Evolutionary conservation across 2,329 filamentous ascomycete species (phyloP).

Genomic region (Fusarium redolens): DNA sequence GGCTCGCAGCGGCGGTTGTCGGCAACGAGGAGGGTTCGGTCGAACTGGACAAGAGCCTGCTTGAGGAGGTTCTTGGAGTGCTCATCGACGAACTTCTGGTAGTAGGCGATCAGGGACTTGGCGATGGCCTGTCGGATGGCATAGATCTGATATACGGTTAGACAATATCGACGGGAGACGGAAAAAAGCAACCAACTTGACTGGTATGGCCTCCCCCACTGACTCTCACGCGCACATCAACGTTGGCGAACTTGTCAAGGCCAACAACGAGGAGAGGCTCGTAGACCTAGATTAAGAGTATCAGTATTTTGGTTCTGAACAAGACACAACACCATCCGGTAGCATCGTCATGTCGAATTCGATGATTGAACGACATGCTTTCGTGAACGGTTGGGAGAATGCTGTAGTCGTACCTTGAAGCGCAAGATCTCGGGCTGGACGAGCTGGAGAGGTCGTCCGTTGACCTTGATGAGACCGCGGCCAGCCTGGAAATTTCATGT

Average conservation of each 20-base stretch:
- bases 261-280: constrained; percentile 97
- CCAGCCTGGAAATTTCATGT: constrained; percentile 51
- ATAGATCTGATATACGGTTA: constrained; percentile 86
- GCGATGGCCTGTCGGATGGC: constrained; percentile 98
- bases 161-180: neutral
- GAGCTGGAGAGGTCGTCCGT: constrained; percentile 93
- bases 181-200: neutral
- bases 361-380: neutral
- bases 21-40: constrained; percentile 96
- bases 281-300: constrained; percentile 75
- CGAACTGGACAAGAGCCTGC: constrained; percentile 94
- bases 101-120: constrained; percentile 84
- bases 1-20: constrained; percentile 99
- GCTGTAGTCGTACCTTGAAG: constrained; percentile 80
- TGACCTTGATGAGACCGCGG: constrained; percentile 93
- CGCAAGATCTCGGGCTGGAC: constrained; percentile 96
- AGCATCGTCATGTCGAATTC: neutral
- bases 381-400: constrained; percentile 1
- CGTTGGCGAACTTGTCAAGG: constrained; percentile 94
- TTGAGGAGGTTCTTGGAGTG: constrained; percentile 99
- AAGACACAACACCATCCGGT: neutral
- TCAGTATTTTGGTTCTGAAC: constrained; percentile 37
- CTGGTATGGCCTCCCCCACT: constrained; percentile 78
- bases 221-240: constrained; percentile 81
- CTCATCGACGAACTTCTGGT: constrained; percentile 99